Evolutionary conservation across 345 rosid species (phyloP).

Genomic region (Melaleuca alternifolia): DNA sequence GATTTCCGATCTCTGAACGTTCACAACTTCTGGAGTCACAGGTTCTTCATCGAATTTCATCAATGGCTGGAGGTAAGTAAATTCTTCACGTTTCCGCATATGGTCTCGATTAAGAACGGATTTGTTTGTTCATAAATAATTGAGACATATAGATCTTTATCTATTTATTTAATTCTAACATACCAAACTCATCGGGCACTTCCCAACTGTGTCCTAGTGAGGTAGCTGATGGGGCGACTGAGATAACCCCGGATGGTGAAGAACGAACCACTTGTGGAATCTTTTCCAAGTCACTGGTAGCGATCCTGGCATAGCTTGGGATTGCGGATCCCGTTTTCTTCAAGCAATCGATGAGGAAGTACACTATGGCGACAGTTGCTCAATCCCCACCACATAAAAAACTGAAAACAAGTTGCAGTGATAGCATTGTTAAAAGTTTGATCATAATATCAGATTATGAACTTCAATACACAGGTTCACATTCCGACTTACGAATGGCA

Average conservation of each 20-base stretch:
- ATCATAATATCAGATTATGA: neutral
- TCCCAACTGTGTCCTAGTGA: neutral
- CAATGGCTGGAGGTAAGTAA: too few relatives aligned
- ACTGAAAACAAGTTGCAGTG: neutral
- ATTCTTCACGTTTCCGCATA: too few relatives aligned
- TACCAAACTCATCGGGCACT: neutral
- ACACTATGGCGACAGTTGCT: conserved; percentile 1
- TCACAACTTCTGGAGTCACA: too few relatives aligned
- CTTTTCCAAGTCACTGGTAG: neutral
- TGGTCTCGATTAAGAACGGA: too few relatives aligned
- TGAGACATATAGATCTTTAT: too few relatives aligned
- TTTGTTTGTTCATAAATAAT: too few relatives aligned
- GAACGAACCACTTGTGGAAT: neutral
- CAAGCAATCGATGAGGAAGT: conserved; percentile 9
- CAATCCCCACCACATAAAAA: neutral
- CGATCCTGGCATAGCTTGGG: conserved; percentile 5
- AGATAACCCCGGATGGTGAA: neutral
- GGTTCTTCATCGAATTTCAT: too few relatives aligned
- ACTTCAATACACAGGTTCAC: neutral
- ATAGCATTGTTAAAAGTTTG: neutral
- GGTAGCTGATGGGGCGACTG: neutral
- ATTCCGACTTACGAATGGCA: neutral
- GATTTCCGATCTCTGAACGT: too few relatives aligned
- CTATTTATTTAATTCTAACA: too few relatives aligned
- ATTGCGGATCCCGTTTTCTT: conserved; percentile 11